Percentiles rank a stretch among this genome's conserved stretches.
phyloP scores from a whole-genome alignment of 2,329 filamentous ascomycete species.

The Phialophora chinensis region DNA sequence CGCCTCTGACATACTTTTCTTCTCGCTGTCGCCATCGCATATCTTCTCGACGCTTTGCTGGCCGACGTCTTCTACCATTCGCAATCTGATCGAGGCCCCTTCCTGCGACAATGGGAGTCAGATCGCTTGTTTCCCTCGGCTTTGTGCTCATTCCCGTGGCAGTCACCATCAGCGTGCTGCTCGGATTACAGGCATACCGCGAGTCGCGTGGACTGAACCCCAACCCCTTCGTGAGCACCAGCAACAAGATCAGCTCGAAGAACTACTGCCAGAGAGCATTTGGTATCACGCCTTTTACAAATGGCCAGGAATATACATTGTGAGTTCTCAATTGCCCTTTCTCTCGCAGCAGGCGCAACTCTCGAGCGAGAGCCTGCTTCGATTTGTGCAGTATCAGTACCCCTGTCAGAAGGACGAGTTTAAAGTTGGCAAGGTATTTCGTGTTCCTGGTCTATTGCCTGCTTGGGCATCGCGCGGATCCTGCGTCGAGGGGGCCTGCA shows the following conservation, averaged over 20 bases:
- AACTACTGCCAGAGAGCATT: conserved; percentile 53
- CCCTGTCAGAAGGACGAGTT: conserved; percentile 25
- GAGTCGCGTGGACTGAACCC: conserved; percentile 52
- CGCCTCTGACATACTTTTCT: neutral
- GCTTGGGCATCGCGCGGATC: conserved; percentile 12
- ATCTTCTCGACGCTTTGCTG: neutral
- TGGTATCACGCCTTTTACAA: conserved; percentile 54
- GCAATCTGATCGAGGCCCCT: neutral
- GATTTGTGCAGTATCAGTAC: conserved; percentile 23
- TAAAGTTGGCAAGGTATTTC: conserved; percentile 9
- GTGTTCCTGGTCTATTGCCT: conserved; percentile 23
- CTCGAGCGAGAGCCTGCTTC: neutral
- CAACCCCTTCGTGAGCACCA: conserved; percentile 47
- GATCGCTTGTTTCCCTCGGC: conserved; percentile 58
- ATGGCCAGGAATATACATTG: conserved; percentile 55
- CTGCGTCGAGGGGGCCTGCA: conserved; percentile 8
- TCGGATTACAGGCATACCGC: conserved; percentile 57
- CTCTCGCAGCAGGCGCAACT: neutral
- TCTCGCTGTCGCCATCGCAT: neutral
- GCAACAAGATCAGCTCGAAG: conserved; percentile 47
- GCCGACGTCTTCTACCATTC: neutral
- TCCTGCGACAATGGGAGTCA: conserved; percentile 39
- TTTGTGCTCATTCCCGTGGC: conserved; percentile 59
- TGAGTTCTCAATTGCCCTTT: conserved; percentile 45
- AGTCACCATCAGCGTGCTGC: conserved; percentile 57